Conservation (phyloP, 2,329 filamentous ascomycete species). For the Pseudogymnoascus sp. region DNA sequence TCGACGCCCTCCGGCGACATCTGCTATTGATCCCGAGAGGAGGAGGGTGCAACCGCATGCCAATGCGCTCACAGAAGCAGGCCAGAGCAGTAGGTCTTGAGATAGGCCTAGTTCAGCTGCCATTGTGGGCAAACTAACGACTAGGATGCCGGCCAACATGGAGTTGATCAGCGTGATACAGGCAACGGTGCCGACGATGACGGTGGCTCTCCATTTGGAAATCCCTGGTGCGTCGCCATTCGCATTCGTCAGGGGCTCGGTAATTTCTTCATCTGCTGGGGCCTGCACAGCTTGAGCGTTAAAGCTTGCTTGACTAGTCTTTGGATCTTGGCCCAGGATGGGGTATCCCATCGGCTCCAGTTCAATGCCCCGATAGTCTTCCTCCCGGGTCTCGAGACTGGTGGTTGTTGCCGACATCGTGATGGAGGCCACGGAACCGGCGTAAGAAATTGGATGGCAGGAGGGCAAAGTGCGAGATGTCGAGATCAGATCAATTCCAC, state of each 20-base stretch:
- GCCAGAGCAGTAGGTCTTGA: slow-evolving; percentile 21
- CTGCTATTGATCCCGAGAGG: slow-evolving; percentile 41
- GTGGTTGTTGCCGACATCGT: slow-evolving; percentile 6
- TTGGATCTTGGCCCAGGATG: not conserved
- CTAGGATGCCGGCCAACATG: slow-evolving; percentile 30
- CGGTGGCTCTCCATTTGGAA: slow-evolving; percentile 16
- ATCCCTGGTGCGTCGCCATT: not conserved
- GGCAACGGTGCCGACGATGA: slow-evolving; percentile 17
- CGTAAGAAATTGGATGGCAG: not conserved
- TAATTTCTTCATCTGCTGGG: slow-evolving; percentile 4
- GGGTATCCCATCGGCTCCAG: slow-evolving; percentile 14
- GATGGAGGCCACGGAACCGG: not conserved
- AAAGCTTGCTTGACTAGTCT: not conserved
- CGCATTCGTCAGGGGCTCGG: slow-evolving; percentile 5
- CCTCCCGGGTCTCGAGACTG: not conserved
- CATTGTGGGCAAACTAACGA: slow-evolving; percentile 37
- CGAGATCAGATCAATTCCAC: not conserved
- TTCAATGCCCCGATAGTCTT: slow-evolving; percentile 11
- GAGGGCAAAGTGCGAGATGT: not conserved
- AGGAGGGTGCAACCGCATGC: slow-evolving; percentile 41
- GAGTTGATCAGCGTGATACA: slow-evolving; percentile 25
- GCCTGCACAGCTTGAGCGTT: not conserved
- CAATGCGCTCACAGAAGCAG: slow-evolving; percentile 31
- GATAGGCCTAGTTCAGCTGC: slow-evolving; percentile 30
- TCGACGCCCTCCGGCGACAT: slow-evolving; percentile 39